phyloP scores from a whole-genome alignment of 2,329 filamentous ascomycete genomes.

The Furcasterigmium furcatum region DNA sequence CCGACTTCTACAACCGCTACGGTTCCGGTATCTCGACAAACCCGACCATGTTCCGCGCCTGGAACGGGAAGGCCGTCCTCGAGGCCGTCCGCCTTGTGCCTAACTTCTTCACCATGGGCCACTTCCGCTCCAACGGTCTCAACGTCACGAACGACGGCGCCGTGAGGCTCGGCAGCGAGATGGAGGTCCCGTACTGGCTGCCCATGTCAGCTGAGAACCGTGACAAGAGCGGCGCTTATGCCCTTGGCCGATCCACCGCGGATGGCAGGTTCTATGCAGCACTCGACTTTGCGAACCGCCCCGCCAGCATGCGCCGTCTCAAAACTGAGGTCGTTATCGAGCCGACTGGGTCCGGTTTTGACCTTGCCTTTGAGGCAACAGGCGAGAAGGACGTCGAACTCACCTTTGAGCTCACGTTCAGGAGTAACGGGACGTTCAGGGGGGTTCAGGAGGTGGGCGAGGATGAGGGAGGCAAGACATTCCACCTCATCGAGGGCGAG shows the following conservation, averaged over 20 bases:
- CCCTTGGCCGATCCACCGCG: conserved; percentile 8
- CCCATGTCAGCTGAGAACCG: conserved; percentile 12
- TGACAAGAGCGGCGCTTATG: conserved; percentile 10
- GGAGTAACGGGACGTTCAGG: conserved; percentile 8
- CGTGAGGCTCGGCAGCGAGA: conserved; percentile 8
- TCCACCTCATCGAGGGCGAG: conserved; percentile 1
- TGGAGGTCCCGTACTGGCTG: conserved; percentile 15
- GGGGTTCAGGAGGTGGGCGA: conserved; percentile 3
- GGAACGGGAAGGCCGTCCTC: conserved; percentile 11
- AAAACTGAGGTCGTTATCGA: conserved; percentile 11
- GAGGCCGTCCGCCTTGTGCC: conserved; percentile 13
- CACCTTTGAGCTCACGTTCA: conserved; percentile 15
- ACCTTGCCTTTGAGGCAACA: conserved; percentile 12
- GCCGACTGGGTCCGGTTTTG: conserved; percentile 10
- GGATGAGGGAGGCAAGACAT: neutral
- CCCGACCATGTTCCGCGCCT: conserved; percentile 14
- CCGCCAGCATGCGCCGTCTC: conserved; percentile 12
- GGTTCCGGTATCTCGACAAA: conserved; percentile 15
- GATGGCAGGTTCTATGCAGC: conserved; percentile 14
- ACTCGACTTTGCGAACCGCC: conserved; percentile 15
- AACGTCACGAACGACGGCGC: conserved; percentile 4
- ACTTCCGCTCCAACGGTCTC: conserved; percentile 14
- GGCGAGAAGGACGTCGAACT: conserved; percentile 14
- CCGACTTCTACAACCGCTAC: conserved; percentile 13
- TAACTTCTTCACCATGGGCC: conserved; percentile 17